Conservation (phyloP, 169 alveolate genomes). For the Fabrea salina region DNA sequence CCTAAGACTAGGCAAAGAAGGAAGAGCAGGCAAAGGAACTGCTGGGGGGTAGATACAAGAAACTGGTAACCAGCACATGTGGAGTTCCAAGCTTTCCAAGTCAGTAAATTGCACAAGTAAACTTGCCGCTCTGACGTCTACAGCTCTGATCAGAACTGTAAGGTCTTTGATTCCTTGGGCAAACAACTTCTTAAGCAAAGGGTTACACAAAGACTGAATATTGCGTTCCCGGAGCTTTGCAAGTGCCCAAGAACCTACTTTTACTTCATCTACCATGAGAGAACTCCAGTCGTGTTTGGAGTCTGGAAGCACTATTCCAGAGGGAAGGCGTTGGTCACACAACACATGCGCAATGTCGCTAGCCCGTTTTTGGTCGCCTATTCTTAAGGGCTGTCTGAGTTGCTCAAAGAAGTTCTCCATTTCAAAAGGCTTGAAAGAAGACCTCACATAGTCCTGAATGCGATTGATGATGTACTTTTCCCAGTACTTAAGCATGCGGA, state of each 20-base stretch:
- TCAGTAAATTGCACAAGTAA: constrained; percentile 58
- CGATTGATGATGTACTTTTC: constrained; percentile 70
- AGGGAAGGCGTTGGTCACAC: constrained; percentile 70
- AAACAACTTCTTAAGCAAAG: neutral
- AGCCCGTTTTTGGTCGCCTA: constrained; percentile 59
- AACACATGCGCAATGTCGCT: constrained; percentile 63
- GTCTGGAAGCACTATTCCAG: constrained; percentile 67
- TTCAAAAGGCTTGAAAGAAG: constrained; percentile 64
- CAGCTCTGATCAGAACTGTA: constrained; percentile 52
- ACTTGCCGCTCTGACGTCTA: constrained; percentile 54
- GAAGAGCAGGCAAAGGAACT: neutral
- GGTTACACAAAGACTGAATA: neutral
- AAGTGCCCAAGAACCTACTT: constrained; percentile 59
- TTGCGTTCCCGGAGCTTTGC: constrained; percentile 39
- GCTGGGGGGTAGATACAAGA: constrained; percentile 29
- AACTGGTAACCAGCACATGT: constrained; percentile 59
- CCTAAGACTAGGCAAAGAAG: neutral
- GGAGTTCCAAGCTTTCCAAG: constrained; percentile 44
- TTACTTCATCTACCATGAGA: constrained; percentile 65
- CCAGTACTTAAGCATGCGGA: constrained; percentile 70
- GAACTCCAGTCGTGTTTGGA: constrained; percentile 76
- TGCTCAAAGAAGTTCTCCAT: constrained; percentile 70
- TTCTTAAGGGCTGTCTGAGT: constrained; percentile 59
- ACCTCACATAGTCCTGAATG: constrained; percentile 68
- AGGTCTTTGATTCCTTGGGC: constrained; percentile 47